Percentiles rank a stretch among this genome's conserved stretches.
phyloP scores from a whole-genome alignment of 129 eudicot species.

The Escallonia rubra region DNA sequence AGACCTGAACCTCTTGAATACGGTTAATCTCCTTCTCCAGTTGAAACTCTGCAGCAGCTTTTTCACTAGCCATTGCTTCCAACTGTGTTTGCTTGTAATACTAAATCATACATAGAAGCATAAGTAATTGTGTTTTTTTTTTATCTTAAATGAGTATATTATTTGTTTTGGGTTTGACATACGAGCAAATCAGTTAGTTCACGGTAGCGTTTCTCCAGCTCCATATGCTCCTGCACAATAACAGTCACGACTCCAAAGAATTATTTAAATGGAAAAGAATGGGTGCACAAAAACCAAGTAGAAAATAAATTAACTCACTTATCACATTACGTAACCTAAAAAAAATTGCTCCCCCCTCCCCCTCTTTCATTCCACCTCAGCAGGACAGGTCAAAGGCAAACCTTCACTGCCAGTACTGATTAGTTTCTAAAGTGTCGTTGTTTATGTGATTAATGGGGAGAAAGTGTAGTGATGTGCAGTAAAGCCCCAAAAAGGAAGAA shows the following conservation, averaged over 20 bases:
- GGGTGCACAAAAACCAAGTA: no score
- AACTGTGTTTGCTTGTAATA: slow-evolving; percentile 99
- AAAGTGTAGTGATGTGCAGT: no score
- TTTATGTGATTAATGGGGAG: no score
- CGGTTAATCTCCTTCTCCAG: slow-evolving; percentile 91
- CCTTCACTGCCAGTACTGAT: no score
- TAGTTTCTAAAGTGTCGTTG: no score
- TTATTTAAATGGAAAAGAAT: neutral
- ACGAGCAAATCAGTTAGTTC: slow-evolving; percentile 97
- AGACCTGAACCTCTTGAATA: slow-evolving; percentile 83
- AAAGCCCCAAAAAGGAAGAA: no score
- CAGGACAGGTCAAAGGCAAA: no score
- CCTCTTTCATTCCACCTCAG: no score
- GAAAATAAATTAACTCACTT: no score
- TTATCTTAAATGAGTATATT: neutral
- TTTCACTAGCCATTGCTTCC: slow-evolving; percentile 94
- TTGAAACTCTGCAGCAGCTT: slow-evolving; percentile 96
- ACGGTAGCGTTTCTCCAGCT: slow-evolving; percentile 93
- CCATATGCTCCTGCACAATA: slow-evolving; percentile 84
- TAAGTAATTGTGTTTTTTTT: no score
- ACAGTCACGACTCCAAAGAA: slow-evolving; percentile 8
- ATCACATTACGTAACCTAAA: no score
- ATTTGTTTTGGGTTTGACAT: slow-evolving; percentile 9
- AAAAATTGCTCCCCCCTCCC: no score
- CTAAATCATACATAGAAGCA: slow-evolving; percentile 28